A percentile compares a stretch with the other conserved stretches of the same genome.
Conservation (phyloP, 1,139 yeast species). For the Geotrichum fermentans region DNA sequence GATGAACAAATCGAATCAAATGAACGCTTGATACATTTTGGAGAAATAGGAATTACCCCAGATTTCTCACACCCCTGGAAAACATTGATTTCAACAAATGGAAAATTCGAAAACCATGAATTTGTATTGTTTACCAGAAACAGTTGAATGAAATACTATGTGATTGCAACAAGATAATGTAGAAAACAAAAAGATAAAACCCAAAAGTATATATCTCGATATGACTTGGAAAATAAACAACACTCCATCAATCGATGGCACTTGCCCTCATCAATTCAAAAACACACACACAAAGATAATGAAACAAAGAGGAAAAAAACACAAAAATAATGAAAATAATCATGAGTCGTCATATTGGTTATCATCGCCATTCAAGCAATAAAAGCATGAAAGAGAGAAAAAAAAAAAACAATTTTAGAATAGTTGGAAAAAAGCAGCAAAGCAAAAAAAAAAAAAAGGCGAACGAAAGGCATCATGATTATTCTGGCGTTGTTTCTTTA, state of each 20-base stretch:
- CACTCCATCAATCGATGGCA: too few relatives aligned
- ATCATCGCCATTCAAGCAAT: not conserved
- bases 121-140: too few relatives aligned
- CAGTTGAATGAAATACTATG: not conserved
- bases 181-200: not conserved
- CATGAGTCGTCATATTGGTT: not conserved
- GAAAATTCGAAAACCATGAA: too few relatives aligned
- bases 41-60: too few relatives aligned
- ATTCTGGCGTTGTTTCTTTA: constrained; percentile 21
- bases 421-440: not conserved
- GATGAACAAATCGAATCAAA: too few relatives aligned
- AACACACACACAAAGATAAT: not conserved
- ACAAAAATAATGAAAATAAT: not conserved
- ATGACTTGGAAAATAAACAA: not conserved
- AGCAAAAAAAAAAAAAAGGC: too few relatives aligned
- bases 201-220: not conserved
- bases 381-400: not conserved
- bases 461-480: constrained; percentile 1
- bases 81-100: too few relatives aligned
- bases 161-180: not conserved
- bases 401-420: not conserved
- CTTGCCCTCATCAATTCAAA: too few relatives aligned
- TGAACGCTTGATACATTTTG: too few relatives aligned
- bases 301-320: not conserved
- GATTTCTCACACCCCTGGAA: too few relatives aligned